These are phyloP conservation scores for Aureobasidium pullulans DNA, from an alignment of 2,329 filamentous ascomycete species.

Conservation along the genomic window DNA sequence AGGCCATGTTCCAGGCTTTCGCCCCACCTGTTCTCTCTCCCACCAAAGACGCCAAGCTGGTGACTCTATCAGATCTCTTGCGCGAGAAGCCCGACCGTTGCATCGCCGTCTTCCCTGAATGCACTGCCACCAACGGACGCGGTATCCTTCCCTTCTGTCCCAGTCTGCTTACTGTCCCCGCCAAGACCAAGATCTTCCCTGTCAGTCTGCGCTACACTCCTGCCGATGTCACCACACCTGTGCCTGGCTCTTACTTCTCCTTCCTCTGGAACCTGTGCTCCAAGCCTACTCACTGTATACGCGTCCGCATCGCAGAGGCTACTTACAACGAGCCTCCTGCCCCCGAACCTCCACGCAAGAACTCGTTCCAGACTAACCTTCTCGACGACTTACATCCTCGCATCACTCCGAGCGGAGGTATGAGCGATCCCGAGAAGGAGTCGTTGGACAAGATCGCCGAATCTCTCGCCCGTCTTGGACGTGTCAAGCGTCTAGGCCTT, in stretches of 20 bases:
- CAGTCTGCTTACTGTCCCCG: slow-evolving; percentile 60
- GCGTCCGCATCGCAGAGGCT: slow-evolving; percentile 79
- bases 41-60: slow-evolving; percentile 27
- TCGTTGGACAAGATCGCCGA: slow-evolving; percentile 76
- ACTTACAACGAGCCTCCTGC: slow-evolving; percentile 39
- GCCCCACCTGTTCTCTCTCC: slow-evolving; percentile 33
- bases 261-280: slow-evolving; percentile 86
- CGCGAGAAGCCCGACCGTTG: slow-evolving; percentile 63
- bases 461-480: slow-evolving; percentile 73
- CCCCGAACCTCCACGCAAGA: slow-evolving; percentile 17
- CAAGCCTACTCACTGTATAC: slow-evolving; percentile 78
- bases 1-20: slow-evolving; percentile 68
- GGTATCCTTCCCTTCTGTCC: slow-evolving; percentile 80
- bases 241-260: slow-evolving; percentile 62
- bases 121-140: slow-evolving; percentile 86
- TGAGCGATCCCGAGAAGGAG: slow-evolving; percentile 53
- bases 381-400: slow-evolving; percentile 36
- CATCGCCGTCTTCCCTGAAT: slow-evolving; percentile 86
- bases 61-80: slow-evolving; percentile 44
- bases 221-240: slow-evolving; percentile 80
- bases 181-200: slow-evolving; percentile 73
- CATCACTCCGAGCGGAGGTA: slow-evolving; percentile 20
- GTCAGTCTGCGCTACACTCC: slow-evolving; percentile 85
- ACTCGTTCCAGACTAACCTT: slow-evolving; percentile 38
- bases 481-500: slow-evolving; percentile 82